Conservation (phyloP, 139 green algal species). For the Pleodorina starrii region DNA sequence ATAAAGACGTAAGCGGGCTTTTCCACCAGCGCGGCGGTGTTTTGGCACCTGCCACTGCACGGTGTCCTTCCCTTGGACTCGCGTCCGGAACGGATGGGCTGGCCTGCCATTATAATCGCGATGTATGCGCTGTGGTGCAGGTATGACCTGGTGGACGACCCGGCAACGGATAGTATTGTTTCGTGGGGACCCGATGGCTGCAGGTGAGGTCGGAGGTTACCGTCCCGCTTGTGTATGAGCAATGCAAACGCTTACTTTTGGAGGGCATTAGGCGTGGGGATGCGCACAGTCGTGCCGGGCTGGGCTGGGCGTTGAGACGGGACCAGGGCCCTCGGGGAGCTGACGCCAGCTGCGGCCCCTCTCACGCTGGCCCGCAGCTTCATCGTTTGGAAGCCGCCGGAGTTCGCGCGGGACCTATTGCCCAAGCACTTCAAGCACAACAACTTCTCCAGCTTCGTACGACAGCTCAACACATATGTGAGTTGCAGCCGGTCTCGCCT, state of each 20-base stretch:
- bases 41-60: background rate
- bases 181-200: constrained; percentile 88
- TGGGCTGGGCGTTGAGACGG: background rate
- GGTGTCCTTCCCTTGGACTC: background rate
- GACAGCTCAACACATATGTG: constrained; percentile 98
- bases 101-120: too few species aligned
- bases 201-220: constrained; percentile 72
- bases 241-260: too few species aligned
- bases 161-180: constrained; percentile 82
- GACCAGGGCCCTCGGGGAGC: too few species aligned
- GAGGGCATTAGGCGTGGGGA: too few species aligned
- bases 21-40: background rate
- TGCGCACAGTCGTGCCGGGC: too few species aligned
- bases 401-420: constrained; percentile 93
- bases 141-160: constrained; percentile 96
- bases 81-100: too few species aligned
- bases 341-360: background rate
- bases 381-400: constrained; percentile 91
- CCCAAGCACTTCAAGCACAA: constrained; percentile 98
- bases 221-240: background rate
- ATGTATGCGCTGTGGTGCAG: constrained; percentile 61
- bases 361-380: constrained; percentile 76
- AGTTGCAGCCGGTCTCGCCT: constrained; percentile 48
- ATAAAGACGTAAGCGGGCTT: constrained; percentile 72
- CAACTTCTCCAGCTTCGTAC: constrained; percentile 96